These are phyloP conservation scores for Pulveroboletus sp. DNA, from an alignment of 768 basidiomycete genomes.

Conservation along the genomic window DNA sequence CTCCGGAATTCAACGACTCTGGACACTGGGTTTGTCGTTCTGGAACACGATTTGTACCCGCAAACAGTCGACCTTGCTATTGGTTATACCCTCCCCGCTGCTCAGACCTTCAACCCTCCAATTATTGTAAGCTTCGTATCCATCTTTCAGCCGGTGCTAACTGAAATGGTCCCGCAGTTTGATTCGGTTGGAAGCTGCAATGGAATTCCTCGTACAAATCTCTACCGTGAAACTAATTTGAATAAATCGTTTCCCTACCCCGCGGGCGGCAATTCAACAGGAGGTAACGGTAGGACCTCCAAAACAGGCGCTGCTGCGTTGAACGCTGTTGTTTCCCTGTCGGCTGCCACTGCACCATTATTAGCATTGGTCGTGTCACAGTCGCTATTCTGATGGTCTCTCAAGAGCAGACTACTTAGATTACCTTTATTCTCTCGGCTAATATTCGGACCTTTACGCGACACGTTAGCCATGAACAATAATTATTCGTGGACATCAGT, in stretches of 20 bases:
- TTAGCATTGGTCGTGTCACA: conserved; percentile 12
- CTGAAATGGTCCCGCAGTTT: conserved; percentile 37
- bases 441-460: conserved; percentile 19
- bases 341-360: conserved; percentile 8
- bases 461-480: conserved; percentile 15
- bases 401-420: not conserved
- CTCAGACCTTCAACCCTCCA: conserved; percentile 59
- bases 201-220: conserved; percentile 55
- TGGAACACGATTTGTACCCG: conserved; percentile 83
- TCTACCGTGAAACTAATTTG: conserved; percentile 82
- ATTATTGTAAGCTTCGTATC: conserved; percentile 50
- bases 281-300: conserved; percentile 1
- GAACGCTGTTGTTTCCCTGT: conserved; percentile 16
- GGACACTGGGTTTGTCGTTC: conserved; percentile 77
- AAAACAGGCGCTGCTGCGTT: conserved; percentile 4
- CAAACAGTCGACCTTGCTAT: conserved; percentile 89
- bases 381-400: conserved; percentile 14
- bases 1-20: conserved; percentile 63
- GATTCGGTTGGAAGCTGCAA: conserved; percentile 80
- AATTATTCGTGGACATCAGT: conserved; percentile 6
- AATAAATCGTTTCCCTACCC: conserved; percentile 65
- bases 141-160: not conserved
- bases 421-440: conserved; percentile 12
- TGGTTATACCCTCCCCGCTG: conserved; percentile 81
- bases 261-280: conserved; percentile 3